These are phyloP conservation scores for Umbelopsis isabellina DNA, from an alignment of 192 early-diverging fungal species.

Conservation along the genomic window DNA sequence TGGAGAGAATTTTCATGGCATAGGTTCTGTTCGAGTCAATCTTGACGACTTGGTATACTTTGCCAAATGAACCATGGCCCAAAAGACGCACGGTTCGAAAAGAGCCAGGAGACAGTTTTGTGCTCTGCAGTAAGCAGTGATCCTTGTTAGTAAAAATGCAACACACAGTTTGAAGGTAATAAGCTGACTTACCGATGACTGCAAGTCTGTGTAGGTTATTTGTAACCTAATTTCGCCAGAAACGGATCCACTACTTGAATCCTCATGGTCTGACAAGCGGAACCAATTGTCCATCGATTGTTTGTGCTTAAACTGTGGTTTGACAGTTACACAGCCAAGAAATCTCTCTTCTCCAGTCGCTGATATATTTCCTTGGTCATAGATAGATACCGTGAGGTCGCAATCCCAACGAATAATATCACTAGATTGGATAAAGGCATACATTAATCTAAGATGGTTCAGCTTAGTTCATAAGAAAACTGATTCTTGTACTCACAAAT, in stretches of 20 bases:
- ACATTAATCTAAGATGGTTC: not conserved
- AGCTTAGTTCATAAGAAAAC: not conserved
- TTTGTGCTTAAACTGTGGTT: slow-evolving; percentile 45
- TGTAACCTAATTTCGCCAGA: slow-evolving; percentile 55
- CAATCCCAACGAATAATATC: slow-evolving; percentile 45
- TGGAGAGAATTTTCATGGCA: slow-evolving; percentile 82
- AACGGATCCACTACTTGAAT: slow-evolving; percentile 19
- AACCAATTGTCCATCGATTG: slow-evolving; percentile 51
- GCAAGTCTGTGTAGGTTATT: slow-evolving; percentile 39
- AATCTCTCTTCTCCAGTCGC: slow-evolving; percentile 37
- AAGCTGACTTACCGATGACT: not conserved
- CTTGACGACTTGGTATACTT: slow-evolving; percentile 79
- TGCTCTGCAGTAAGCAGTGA: slow-evolving; percentile 35
- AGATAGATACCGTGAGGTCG: slow-evolving; percentile 41
- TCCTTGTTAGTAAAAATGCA: slow-evolving; percentile 17
- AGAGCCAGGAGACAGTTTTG: slow-evolving; percentile 45
- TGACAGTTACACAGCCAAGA: slow-evolving; percentile 47
- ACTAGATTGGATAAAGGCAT: slow-evolving; percentile 23
- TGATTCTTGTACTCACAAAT: slow-evolving; percentile 36
- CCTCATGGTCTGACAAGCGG: slow-evolving; percentile 35
- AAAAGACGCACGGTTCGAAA: slow-evolving; percentile 77
- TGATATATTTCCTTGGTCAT: slow-evolving; percentile 42
- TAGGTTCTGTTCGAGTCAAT: slow-evolving; percentile 80
- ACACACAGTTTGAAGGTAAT: not conserved
- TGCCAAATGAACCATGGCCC: slow-evolving; percentile 81